Conservation (phyloP, 768 basidiomycete genomes). For the Phaeotremella fagi region DNA sequence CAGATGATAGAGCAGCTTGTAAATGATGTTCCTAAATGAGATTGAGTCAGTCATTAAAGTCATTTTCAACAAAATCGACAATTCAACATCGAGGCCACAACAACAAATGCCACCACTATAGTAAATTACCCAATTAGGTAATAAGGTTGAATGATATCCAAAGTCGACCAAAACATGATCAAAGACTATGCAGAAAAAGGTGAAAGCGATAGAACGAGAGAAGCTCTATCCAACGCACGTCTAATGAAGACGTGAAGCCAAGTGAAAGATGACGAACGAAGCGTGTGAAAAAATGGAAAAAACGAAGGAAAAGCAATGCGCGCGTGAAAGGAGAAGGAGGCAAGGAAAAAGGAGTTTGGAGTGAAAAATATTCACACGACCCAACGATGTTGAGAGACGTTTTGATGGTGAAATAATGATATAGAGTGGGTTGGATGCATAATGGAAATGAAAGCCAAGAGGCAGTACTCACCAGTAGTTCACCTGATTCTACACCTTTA, state of each 20-base stretch:
- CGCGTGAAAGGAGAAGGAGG: neutral
- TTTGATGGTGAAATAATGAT: neutral
- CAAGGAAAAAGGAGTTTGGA: neutral
- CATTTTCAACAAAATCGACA: too few relatives aligned
- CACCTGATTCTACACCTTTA: conserved; percentile 39
- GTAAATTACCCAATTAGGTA: conserved; percentile 16
- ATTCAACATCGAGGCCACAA: neutral
- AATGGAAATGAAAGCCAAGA: conserved; percentile 20
- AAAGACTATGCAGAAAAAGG: neutral
- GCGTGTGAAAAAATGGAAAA: conserved; percentile 10
- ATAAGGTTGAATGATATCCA: conserved; percentile 9
- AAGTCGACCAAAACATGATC: neutral
- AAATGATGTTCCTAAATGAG: conserved; percentile 51
- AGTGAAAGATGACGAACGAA: neutral
- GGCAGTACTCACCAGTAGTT: conserved; percentile 37
- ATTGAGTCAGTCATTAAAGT: too few relatives aligned
- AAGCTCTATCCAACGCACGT: neutral
- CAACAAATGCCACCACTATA: neutral
- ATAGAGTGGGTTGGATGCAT: conserved; percentile 19
- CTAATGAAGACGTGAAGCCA: neutral
- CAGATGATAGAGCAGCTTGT: conserved; percentile 50
- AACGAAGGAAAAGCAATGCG: neutral
- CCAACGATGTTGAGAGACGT: neutral
- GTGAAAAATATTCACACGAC: too few relatives aligned
- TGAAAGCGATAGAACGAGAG: neutral